Evolutionary conservation across 257 asterid species (phyloP), one percentile per base, ranked within the genome.

Genomic region (Ilex aquifolium): DNA sequence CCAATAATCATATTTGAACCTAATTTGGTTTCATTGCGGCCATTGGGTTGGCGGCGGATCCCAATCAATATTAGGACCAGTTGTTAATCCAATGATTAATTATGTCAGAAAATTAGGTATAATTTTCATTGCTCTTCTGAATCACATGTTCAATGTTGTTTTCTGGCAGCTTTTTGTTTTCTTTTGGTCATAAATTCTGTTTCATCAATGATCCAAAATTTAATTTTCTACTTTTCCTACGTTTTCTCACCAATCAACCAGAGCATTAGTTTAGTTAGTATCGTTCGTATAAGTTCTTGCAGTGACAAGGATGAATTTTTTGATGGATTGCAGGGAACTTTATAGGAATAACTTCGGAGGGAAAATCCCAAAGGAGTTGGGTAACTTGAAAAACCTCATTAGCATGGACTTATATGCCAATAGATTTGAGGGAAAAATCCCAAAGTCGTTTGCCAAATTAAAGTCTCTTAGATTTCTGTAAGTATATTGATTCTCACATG

Each of bases 361-460:
- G 31, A 75, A 80, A 63, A 82, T 90, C 72, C 97, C 97, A 6
- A 46, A 83, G 63, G 91, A 90, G 72, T 78, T 88, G 72, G 96
- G 96, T 16, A 72, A 82, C 46, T 65, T 90, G 83, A 79, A 66
- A 48, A 84, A 71, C 53, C 93, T 90, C 31, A 39, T 90, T 53
- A 88, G 93, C 89, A 77, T 90, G 95, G 95, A 90, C 79, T 75
- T 90, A 9, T 90, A 88, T 69, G 91, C 80, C 36, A 90, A 90
- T 69, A 76, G 59, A 31, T 78, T 90, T 59, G 69, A 79, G 32
- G 97, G 96, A 58, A 63, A 55, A 58, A 90, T 90, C 62, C 96
- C 96, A 0, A 76, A 79, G 46, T 76, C 93, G 17, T 79, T 90
- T 59, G 88, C 86, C 14, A 85, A 80, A 21, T 63, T 90, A 77